Base-by-base conservation (phyloP, 1,284 basidiomycete genomes). In the Ceratobasidium sp. region DNA sequence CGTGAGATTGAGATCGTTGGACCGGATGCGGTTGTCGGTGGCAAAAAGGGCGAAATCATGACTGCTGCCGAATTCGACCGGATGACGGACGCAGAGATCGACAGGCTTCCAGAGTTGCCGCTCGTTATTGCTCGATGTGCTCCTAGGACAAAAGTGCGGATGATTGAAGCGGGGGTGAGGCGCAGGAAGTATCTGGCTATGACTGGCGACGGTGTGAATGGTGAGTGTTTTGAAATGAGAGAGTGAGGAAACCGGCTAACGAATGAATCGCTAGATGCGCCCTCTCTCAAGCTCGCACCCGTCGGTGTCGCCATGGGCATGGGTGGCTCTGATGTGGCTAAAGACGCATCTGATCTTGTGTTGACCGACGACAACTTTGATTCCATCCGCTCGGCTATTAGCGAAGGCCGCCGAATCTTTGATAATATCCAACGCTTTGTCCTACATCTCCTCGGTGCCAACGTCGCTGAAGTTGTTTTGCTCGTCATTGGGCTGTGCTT, bases 41-140 rank as follows among this genome's bases (percentile, higher is more conserved):
- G 53, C n/a, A 70, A 70, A 28, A 88, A 87, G 16, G 93, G 93
- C 69, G 97, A 97, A 86, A 95, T 93, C 77, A 85, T 85, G 84
- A 85, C 85, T 3, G 87, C 85, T 5, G 78, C 83, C n/a, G 84
- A 90, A 77, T 92, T 92, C 76, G 89, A 92, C 79, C 82, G 83
- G 74, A 79, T 87, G 9, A 83, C 84, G 0, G 88, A 92, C 71
- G 84, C 84, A 30, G 82, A 92, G 79, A 85, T 92, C 71, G 86
- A 88, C 75, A 79, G 78, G 0, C 78, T 88, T 10, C 82, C 84
- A 0, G 81, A 85, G 50, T 81, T 88, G 1, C 87, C 87, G 0
- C 81, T 87, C 41, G 87, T 89, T 46, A 83, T 89, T 61, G 87
- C 87, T n/a, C 83, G 87, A 26, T 88, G 87, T 77, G 84, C 83